Conservation (phyloP, 768 basidiomycete species). For the Dioszegia crocea region DNA sequence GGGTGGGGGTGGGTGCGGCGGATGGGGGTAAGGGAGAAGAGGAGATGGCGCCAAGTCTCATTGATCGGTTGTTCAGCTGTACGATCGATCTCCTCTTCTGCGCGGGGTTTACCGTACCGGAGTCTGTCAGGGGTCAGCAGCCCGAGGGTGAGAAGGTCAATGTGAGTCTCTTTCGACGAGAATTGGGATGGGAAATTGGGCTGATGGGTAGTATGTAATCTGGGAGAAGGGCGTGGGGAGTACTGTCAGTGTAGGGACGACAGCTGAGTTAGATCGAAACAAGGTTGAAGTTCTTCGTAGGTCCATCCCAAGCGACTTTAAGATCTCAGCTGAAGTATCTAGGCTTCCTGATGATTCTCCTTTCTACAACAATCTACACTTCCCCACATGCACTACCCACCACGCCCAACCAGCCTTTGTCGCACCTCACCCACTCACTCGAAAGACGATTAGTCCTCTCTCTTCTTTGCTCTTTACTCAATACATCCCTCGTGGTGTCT, state of each 20-base stretch:
- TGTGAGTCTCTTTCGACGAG: slow-evolving; percentile 23
- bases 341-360: slow-evolving; percentile 70
- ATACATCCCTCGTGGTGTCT: slow-evolving; percentile 59
- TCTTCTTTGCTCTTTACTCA: slow-evolving; percentile 84
- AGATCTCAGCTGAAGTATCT: background rate
- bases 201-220: slow-evolving; percentile 45
- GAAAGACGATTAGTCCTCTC: slow-evolving; percentile 72
- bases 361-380: slow-evolving; percentile 86
- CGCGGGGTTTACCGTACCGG: slow-evolving; percentile 86
- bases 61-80: slow-evolving; percentile 71
- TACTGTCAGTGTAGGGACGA: slow-evolving; percentile 66
- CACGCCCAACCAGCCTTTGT: slow-evolving; percentile 67
- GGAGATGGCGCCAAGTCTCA: slow-evolving; percentile 65
- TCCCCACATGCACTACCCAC: slow-evolving; percentile 65
- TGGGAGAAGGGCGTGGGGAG: slow-evolving; percentile 95
- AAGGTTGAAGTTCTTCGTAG: slow-evolving; percentile 79
- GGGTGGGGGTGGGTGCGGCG: too few species aligned
- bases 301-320: background rate
- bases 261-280: slow-evolving; percentile 65
- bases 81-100: slow-evolving; percentile 85
- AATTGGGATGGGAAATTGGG: slow-evolving; percentile 3
- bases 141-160: slow-evolving; percentile 47
- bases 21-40: slow-evolving; percentile 43
- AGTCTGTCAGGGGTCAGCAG: slow-evolving; percentile 31
- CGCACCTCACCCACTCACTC: slow-evolving; percentile 68